A percentile compares a stretch with the other conserved stretches of the same genome.
Conservation (phyloP, 176 grass and related monocot genomes). For the Eragrostis curvula region DNA sequence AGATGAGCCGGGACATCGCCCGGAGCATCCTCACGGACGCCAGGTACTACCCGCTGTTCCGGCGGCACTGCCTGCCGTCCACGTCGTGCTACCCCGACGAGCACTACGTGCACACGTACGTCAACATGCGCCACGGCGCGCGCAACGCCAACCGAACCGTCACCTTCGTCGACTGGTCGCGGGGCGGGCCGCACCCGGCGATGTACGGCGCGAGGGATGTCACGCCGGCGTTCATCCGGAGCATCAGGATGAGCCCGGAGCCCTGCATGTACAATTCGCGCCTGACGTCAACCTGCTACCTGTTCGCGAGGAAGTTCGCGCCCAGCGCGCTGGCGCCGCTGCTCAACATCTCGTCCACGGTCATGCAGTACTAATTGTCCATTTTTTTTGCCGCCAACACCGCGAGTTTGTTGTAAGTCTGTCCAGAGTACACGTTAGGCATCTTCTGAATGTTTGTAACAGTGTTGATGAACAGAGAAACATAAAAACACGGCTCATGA, state of each 20-base stretch:
- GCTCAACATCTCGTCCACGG: constrained; percentile 63
- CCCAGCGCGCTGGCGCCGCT: constrained; percentile 58
- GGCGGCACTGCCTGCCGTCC: constrained; percentile 53
- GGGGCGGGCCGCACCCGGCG: constrained; percentile 66
- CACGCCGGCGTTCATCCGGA: constrained; percentile 51
- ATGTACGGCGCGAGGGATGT: constrained; percentile 50
- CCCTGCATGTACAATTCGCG: constrained; percentile 66
- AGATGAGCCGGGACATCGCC: constrained; percentile 64
- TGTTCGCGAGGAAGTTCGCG: constrained; percentile 89
- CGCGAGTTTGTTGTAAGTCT: constrained; percentile 7
- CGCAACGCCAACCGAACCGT: constrained; percentile 77
- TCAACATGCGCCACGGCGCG: constrained; percentile 57
- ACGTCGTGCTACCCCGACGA: constrained; percentile 85
- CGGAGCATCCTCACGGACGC: constrained; percentile 49
- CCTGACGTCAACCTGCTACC: constrained; percentile 56
- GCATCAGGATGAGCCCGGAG: constrained; percentile 52
- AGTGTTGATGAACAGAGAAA: background rate
- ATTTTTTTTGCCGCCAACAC: background rate
- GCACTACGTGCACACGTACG: constrained; percentile 80
- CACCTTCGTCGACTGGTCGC: constrained; percentile 77
- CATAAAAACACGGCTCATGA: background rate
- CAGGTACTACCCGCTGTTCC: constrained; percentile 65
- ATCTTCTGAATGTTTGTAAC: background rate
- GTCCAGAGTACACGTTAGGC: constrained; percentile 8
- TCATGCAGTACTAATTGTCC: constrained; percentile 57